phyloP scores from a whole-genome alignment of 2,329 filamentous ascomycete species.

The Aspergillus luchuensis region DNA sequence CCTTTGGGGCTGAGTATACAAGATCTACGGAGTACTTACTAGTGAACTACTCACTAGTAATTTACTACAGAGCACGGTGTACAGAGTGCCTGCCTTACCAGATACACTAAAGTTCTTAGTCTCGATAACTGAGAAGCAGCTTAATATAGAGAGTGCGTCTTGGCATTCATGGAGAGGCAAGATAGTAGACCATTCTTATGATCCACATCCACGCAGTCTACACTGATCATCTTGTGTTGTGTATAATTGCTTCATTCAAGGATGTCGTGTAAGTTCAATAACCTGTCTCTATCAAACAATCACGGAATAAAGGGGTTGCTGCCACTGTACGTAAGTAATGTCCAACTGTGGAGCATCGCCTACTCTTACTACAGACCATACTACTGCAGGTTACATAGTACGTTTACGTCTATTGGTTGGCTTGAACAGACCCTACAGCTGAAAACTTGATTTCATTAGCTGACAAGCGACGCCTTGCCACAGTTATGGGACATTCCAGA shows the following conservation, averaged over 20 bases:
- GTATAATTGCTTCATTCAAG: not conserved
- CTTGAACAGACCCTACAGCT: not conserved
- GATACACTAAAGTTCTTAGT: not conserved
- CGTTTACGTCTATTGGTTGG: not conserved
- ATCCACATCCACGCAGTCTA: no score
- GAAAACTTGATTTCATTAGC: not conserved
- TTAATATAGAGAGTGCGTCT: not conserved
- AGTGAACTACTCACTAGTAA: no score
- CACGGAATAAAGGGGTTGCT: not conserved
- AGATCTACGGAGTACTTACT: not conserved
- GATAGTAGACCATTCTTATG: not conserved
- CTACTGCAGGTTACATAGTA: not conserved
- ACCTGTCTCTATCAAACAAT: no score
- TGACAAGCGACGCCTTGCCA: not conserved
- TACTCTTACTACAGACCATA: not conserved
- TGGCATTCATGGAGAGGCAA: not conserved
- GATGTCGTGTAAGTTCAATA: no score
- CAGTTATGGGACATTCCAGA: not conserved
- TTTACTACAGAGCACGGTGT: not conserved
- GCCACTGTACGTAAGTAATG: constrained; percentile 7
- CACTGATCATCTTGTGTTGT: not conserved
- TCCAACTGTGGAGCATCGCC: not conserved
- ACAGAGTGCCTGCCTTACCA: not conserved
- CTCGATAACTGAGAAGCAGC: not conserved
- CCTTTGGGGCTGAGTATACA: not conserved